These are phyloP conservation scores for Fagopyrum tataricum DNA, from an alignment of 148 eudicot species.

Conservation along the genomic window DNA sequence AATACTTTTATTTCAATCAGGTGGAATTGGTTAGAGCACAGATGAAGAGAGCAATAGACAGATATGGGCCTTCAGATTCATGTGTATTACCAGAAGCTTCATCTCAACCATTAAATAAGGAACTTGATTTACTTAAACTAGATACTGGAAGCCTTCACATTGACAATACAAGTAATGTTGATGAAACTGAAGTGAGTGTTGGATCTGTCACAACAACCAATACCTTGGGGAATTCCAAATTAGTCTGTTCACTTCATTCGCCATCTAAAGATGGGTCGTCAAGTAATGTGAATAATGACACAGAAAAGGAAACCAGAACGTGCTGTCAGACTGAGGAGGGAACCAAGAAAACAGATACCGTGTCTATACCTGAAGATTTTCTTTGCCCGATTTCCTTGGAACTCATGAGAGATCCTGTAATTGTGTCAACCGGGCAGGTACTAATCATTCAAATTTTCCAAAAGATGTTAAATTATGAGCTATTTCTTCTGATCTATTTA, in stretches of 20 bases:
- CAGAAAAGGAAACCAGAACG: slow-evolving; percentile 16
- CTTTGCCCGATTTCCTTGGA: slow-evolving; percentile 87
- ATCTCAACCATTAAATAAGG: slow-evolving; percentile 65
- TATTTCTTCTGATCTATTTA: slow-evolving; percentile 1
- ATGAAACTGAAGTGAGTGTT: slow-evolving; percentile 36
- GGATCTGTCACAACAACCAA: slow-evolving; percentile 18
- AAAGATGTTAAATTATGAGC: slow-evolving; percentile 12
- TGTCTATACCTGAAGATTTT: slow-evolving; percentile 66
- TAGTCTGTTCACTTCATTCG: slow-evolving; percentile 10
- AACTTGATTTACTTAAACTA: slow-evolving; percentile 34
- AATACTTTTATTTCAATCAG: slow-evolving; percentile 26
- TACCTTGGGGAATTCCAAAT: slow-evolving; percentile 19
- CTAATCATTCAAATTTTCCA: not conserved
- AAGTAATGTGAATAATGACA: slow-evolving; percentile 15
- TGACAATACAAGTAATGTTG: slow-evolving; percentile 48
- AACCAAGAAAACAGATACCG: slow-evolving; percentile 41
- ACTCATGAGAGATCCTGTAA: slow-evolving; percentile 87
- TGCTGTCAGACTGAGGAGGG: slow-evolving; percentile 32
- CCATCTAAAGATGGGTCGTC: slow-evolving; percentile 19
- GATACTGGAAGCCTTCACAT: slow-evolving; percentile 52
- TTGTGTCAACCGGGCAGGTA: slow-evolving; percentile 94
- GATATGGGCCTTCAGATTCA: slow-evolving; percentile 56
- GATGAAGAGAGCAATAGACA: slow-evolving; percentile 68
- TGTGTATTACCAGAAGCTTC: slow-evolving; percentile 42
- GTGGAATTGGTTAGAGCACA: slow-evolving; percentile 85